These are phyloP conservation scores for Sanghuangporus sanghuang DNA, from an alignment of 1,284 basidiomycete genomes.

Conservation along the genomic window DNA sequence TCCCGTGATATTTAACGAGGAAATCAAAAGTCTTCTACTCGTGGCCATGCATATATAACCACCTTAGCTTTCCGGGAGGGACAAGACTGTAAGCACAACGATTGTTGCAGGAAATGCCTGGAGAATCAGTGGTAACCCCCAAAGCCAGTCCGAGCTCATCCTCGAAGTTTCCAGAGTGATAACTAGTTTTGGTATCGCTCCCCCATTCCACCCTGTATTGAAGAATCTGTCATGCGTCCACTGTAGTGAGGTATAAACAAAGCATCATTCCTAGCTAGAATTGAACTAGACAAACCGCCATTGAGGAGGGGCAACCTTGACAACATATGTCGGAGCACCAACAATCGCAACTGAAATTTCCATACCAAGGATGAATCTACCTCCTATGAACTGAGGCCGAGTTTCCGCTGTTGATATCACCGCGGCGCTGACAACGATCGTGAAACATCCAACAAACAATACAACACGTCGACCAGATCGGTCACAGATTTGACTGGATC, in stretches of 20 bases:
- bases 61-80: slow-evolving; percentile 20
- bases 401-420: slow-evolving; percentile 24
- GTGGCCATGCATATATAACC: slow-evolving; percentile 27
- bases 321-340: slow-evolving; percentile 37
- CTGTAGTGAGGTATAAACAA: neutral
- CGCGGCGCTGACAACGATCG: slow-evolving; percentile 21
- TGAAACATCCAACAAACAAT: too few species aligned
- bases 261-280: neutral
- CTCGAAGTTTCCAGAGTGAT: slow-evolving; percentile 28
- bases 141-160: slow-evolving; percentile 25
- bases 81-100: slow-evolving; percentile 19
- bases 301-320: slow-evolving; percentile 27
- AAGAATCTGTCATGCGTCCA: slow-evolving; percentile 8
- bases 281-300: slow-evolving; percentile 30
- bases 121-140: slow-evolving; percentile 22
- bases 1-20: slow-evolving; percentile 26
- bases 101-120: slow-evolving; percentile 18
- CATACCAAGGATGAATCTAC: slow-evolving; percentile 32
- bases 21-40: slow-evolving; percentile 24
- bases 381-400: slow-evolving; percentile 24
- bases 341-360: slow-evolving; percentile 29
- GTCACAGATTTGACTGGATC: slow-evolving; percentile 22
- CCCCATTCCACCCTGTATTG: neutral
- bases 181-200: slow-evolving; percentile 26
- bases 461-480: slow-evolving; percentile 30